These are phyloP conservation scores for Aspergillus puulaauensis DNA, from an alignment of 2,329 filamentous ascomycete species.

Conservation along the genomic window DNA sequence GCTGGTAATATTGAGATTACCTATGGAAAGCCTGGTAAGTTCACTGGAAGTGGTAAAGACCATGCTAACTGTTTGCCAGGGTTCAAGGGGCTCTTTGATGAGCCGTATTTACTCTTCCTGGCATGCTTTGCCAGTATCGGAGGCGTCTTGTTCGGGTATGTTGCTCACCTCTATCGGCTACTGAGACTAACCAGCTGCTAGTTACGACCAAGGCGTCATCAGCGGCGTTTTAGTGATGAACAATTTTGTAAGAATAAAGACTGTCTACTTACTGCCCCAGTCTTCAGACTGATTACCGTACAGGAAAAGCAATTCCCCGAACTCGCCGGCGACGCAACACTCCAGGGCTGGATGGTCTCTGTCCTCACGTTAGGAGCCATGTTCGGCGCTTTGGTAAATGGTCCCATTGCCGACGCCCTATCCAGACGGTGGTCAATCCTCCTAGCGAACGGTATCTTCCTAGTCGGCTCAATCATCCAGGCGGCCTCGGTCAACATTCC, in stretches of 20 bases:
- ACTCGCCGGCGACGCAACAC: background rate
- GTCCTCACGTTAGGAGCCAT: background rate
- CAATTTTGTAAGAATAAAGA: background rate
- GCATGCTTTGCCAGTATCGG: background rate
- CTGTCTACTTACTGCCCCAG: rapidly evolving
- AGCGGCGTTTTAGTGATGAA: background rate
- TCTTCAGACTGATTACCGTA: background rate
- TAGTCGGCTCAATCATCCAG: conserved; percentile 46
- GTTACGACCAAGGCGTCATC: background rate
- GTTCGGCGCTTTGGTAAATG: background rate
- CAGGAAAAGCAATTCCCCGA: background rate
- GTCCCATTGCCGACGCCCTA: background rate
- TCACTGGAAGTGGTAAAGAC: too few species aligned
- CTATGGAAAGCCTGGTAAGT: background rate
- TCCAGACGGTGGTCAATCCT: background rate
- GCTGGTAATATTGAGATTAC: background rate
- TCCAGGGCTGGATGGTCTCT: background rate
- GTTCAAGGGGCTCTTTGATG: background rate
- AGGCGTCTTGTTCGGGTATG: background rate
- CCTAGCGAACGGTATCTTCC: conserved; percentile 28
- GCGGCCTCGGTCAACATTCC: conserved; percentile 25
- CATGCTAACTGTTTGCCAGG: background rate
- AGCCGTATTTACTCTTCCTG: background rate
- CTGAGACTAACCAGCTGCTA: too few species aligned
- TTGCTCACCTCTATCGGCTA: too few species aligned